Conservation (phyloP, 2,329 filamentous ascomycete species). For the Aspergillus nomiae region DNA sequence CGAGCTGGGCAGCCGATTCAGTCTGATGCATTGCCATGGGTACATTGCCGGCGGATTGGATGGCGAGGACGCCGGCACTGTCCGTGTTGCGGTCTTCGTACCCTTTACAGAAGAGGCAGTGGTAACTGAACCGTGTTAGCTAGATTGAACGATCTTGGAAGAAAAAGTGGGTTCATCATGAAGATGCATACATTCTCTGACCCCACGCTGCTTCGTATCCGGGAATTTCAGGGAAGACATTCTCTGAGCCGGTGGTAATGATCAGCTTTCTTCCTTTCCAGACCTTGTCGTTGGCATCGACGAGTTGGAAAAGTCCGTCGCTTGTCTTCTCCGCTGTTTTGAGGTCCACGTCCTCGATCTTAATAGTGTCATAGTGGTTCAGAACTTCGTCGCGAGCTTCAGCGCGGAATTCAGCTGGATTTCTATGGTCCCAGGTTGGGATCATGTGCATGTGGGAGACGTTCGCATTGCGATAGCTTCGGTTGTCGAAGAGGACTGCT, state of each 20-base stretch:
- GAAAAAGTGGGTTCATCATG: no score
- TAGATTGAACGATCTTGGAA: no score
- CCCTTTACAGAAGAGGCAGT: conserved; percentile 61
- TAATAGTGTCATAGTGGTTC: neutral
- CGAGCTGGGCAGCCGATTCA: no score
- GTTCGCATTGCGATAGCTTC: conserved; percentile 45
- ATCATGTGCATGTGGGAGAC: conserved; percentile 51
- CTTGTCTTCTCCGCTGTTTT: neutral
- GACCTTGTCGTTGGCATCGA: conserved; percentile 42
- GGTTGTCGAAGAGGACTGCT: conserved; percentile 47
- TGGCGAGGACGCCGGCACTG: conserved; percentile 52
- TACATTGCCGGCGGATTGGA: conserved; percentile 26
- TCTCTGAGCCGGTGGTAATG: conserved; percentile 56
- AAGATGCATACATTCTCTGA: no score
- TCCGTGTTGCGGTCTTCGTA: conserved; percentile 56
- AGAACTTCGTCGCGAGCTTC: conserved; percentile 4
- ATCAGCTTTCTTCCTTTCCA: conserved; percentile 57
- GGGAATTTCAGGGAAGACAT: conserved; percentile 54
- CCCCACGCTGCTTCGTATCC: conserved; percentile 59
- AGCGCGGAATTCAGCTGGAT: conserved; percentile 29
- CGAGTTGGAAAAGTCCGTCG: conserved; percentile 1
- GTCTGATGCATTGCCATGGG: no score
- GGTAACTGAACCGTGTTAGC: conserved; percentile 52
- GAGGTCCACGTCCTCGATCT: neutral
- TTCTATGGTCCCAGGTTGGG: conserved; percentile 37